phyloP scores from a whole-genome alignment of 169 alveolate genomes.

The Plasmodium blacklocki region DNA sequence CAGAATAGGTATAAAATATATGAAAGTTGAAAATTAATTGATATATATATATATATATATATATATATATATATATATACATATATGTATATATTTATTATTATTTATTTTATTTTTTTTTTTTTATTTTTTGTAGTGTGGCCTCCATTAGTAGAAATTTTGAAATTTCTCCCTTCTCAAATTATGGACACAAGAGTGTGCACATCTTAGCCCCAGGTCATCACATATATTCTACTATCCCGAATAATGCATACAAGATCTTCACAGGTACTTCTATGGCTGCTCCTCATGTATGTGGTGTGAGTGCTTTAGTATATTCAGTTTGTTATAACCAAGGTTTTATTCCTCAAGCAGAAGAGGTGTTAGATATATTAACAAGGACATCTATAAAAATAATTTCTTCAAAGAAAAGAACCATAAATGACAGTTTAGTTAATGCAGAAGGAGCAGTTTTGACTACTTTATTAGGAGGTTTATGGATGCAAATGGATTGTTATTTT shows the following conservation, averaged over 20 bases:
- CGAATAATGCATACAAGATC: constrained; percentile 68
- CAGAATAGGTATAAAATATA: too few species aligned
- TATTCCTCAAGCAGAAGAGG: constrained; percentile 63
- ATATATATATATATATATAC: too few species aligned
- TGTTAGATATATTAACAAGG: constrained; percentile 49
- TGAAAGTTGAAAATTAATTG: too few species aligned
- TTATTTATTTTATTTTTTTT: neutral
- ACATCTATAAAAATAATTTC: constrained; percentile 46
- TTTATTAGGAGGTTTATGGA: constrained; percentile 75
- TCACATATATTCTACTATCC: constrained; percentile 69
- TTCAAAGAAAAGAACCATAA: constrained; percentile 25
- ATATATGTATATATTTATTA: neutral
- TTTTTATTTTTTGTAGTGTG: constrained; percentile 20
- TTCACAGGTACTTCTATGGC: constrained; percentile 81
- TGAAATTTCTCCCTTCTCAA: constrained; percentile 74
- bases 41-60: too few species aligned
- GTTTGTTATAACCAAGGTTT: constrained; percentile 44
- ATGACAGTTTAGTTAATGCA: constrained; percentile 58
- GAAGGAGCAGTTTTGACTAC: constrained; percentile 76
- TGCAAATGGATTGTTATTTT: constrained; percentile 74
- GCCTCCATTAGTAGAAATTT: constrained; percentile 56
- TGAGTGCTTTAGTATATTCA: constrained; percentile 73
- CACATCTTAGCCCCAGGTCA: constrained; percentile 81
- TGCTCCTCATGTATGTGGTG: constrained; percentile 80
- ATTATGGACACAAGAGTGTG: constrained; percentile 73